Base-by-base conservation (phyloP, 805 yeast species). In the Nadsonia fulvescens region DNA sequence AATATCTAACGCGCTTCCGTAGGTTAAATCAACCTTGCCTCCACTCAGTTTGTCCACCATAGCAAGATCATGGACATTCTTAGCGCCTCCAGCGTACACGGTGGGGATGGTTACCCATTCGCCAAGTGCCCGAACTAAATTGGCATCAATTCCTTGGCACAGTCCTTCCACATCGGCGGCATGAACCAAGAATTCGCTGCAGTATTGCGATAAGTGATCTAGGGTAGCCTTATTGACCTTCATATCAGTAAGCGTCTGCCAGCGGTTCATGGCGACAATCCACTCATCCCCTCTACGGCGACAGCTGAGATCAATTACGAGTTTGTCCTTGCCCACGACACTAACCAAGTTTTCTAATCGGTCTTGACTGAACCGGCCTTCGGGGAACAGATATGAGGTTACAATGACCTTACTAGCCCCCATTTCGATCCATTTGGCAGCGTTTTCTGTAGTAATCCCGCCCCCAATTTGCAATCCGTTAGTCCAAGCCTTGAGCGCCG, bases 121-220 rank as follows among this genome's bases (percentile, higher is more conserved):
- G 12, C 81, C 81, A 20, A 89, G 54, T 30, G 62, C 62, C 14
- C 32, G 31, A 4, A 89, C 95, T 22, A 89, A 55, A 10, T 69
- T 64, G 43, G 71, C 70, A 43, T 89, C 99, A 17, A 89, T 77
- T 1, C 99, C 99, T 21, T 68, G 63, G 47, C 98, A 89, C 10
- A 89, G 58, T 0, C 99, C 99, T 51, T 89, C 99, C 3, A 89
- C 96, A 49, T 89, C 98, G 0, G 98, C 99, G 3, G 98, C 98
- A 53, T 89, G 99, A 10, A 89, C 73, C 28, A 89, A 54, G 43
- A 86, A 78, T 51, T 89, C 98, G 36, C 68, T 63, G 40, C 95
- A 79, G 50, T 73, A 78, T 25, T 56, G 30, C 6, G 72, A 51
- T 20, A 89, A 58, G 24, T 49, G 33, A 4, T 39, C 44, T 32